A percentile compares a stretch with the other conserved stretches of the same genome.
Evolutionary conservation across 2,329 filamentous ascomycete species (phyloP).

Genomic region (Exophiala sideris): DNA sequence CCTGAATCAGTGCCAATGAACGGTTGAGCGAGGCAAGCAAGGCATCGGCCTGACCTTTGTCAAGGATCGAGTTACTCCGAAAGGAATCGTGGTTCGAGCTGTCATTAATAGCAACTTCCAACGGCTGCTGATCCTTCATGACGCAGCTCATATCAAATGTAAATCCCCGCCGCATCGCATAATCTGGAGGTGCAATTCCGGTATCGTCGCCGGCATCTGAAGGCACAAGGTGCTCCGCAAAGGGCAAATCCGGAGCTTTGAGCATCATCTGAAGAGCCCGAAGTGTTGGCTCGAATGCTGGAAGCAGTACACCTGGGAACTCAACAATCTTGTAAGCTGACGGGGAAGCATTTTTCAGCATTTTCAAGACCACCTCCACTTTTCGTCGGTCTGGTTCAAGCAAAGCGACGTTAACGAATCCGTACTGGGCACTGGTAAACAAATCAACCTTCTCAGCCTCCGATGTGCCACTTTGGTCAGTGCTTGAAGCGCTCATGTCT

Average conservation of each 20-base stretch:
- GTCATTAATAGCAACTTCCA: neutral
- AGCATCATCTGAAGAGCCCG: slow-evolving; percentile 5
- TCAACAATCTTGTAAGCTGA: slow-evolving; percentile 3
- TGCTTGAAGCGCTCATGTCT: neutral
- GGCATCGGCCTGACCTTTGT: neutral
- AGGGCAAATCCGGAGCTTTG: slow-evolving; percentile 29
- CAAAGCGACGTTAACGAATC: neutral
- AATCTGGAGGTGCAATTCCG: slow-evolving; percentile 48
- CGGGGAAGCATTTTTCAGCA: neutral
- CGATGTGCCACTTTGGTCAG: neutral
- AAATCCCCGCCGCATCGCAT: slow-evolving; percentile 50
- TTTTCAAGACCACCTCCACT: neutral
- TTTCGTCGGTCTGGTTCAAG: neutral
- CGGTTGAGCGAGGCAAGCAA: slow-evolving; percentile 1
- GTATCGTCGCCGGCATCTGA: slow-evolving; percentile 18
- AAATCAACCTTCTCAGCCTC: neutral
- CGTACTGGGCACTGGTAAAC: neutral
- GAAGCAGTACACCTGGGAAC: slow-evolving; percentile 11
- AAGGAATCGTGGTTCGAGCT: neutral
- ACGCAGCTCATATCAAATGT: slow-evolving; percentile 42
- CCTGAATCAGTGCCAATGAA: slow-evolving; percentile 26
- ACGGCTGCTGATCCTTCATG: neutral
- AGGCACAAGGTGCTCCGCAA: slow-evolving; percentile 16
- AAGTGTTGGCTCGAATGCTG: slow-evolving; percentile 10
- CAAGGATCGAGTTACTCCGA: slow-evolving; percentile 1